These are phyloP conservation scores for Fusarium gaditjirri DNA, from an alignment of 2,329 filamentous ascomycete genomes.

Conservation along the genomic window DNA sequence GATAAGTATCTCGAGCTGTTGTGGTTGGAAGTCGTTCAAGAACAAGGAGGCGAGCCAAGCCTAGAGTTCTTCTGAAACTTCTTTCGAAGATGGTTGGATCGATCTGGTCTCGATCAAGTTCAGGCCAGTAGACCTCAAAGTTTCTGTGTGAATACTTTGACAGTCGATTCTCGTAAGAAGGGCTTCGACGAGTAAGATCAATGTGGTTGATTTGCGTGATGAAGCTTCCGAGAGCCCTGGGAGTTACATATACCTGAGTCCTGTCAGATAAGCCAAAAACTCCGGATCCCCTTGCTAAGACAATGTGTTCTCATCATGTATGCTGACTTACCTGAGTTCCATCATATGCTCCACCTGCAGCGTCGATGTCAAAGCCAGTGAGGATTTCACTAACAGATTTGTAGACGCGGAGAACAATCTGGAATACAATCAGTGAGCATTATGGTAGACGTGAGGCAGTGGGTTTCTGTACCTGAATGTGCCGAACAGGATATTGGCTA, in stretches of 20 bases:
- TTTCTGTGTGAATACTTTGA: conserved; percentile 87
- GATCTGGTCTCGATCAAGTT: conserved; percentile 77
- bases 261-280: not conserved
- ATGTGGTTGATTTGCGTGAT: conserved; percentile 85
- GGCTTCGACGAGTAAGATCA: conserved; percentile 81
- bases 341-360: conserved; percentile 82
- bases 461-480: conserved; percentile 67
- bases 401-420: conserved; percentile 88
- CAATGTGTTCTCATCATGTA: not conserved
- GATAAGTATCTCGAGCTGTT: conserved; percentile 74
- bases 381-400: conserved; percentile 86
- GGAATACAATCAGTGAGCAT: conserved; percentile 11
- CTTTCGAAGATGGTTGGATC: conserved; percentile 90
- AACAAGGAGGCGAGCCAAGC: conserved; percentile 81
- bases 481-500: conserved; percentile 83
- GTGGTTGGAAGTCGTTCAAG: conserved; percentile 80
- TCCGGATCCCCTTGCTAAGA: not conserved
- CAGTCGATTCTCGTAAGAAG: conserved; percentile 87
- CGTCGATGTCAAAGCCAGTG: conserved; percentile 90
- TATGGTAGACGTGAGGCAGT: not conserved
- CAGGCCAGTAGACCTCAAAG: conserved; percentile 85
- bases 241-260: conserved; percentile 78
- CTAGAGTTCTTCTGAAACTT: conserved; percentile 78
- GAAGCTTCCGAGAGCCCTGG: conserved; percentile 80
- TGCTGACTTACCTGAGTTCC: conserved; percentile 72